phyloP scores from a whole-genome alignment of 2,329 filamentous ascomycete species.

The Penicillium hesseltinei region DNA sequence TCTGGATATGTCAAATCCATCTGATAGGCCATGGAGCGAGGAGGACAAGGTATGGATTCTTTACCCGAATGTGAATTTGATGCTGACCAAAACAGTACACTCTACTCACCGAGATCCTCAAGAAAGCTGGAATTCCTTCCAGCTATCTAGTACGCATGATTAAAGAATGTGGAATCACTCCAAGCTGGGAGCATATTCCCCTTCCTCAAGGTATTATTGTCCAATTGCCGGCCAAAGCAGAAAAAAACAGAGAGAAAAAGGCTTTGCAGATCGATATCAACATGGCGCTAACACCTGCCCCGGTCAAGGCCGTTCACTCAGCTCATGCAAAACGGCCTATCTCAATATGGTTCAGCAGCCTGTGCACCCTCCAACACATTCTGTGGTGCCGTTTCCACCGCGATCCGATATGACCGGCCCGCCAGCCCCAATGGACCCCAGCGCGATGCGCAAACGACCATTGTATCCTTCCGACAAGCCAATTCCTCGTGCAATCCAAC shows the following conservation, averaged over 20 bases:
- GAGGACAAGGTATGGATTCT: slow-evolving; percentile 44
- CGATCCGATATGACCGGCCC: slow-evolving; percentile 25
- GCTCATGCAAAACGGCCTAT: slow-evolving; percentile 38
- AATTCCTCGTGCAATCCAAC: slow-evolving; percentile 41
- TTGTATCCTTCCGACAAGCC: slow-evolving; percentile 33
- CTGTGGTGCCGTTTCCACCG: slow-evolving; percentile 19
- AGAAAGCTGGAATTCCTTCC: slow-evolving; percentile 39
- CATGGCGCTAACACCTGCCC: slow-evolving; percentile 9
- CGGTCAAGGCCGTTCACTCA: slow-evolving; percentile 39
- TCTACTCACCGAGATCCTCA: slow-evolving; percentile 45
- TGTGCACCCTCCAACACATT: slow-evolving; percentile 18
- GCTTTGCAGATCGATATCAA: slow-evolving; percentile 3
- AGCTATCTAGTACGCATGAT: slow-evolving; percentile 40
- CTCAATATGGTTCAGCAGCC: slow-evolving; percentile 35
- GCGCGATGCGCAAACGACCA: slow-evolving; percentile 32
- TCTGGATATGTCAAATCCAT: slow-evolving; percentile 45
- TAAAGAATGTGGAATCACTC: slow-evolving; percentile 36
- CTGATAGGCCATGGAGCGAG: slow-evolving; percentile 45
- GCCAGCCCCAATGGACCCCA: slow-evolving; percentile 27
- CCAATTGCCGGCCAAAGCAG: neutral
- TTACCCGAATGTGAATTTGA: slow-evolving; percentile 4
- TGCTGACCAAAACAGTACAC: slow-evolving; percentile 33
- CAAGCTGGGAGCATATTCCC: slow-evolving; percentile 43
- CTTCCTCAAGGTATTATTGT: slow-evolving; percentile 42
- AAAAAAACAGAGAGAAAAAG: neutral